Evolutionary conservation across 2,329 filamentous ascomycete species (phyloP), one percentile per base, ranked within the genome.

Genomic region (Nannizzia gypsea): DNA sequence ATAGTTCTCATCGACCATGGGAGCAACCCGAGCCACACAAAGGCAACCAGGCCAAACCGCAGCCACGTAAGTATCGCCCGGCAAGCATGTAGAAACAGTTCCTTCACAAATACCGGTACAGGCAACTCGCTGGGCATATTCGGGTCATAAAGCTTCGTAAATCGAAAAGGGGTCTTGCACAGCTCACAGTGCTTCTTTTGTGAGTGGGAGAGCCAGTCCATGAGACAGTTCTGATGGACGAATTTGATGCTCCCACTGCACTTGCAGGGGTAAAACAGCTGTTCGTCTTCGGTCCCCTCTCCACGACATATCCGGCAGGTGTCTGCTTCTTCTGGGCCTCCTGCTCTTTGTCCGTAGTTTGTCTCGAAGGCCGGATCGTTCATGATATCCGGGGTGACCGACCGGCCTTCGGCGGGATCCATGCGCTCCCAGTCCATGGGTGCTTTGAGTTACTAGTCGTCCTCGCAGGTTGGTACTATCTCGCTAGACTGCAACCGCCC

Each of bases 131-230:
- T 82, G 1, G 93, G 95, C 93, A 99, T 99, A 69, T 91, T 83
- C 3, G 90, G 90, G 63, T 91, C 86, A 77, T 99, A 99, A 42
- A 99, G 83, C 75, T 99, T 99, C 58, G 93, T 99, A 78, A 99
- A 99, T 62, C 90, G 88, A 71, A 97, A 99, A 0, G 91, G 86
- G 1, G 93, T 99, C 78, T 99, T 99, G 84, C 93, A 99, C 38
- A 99, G 85, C 77, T 99, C 93, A 80, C 95, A 99, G 78, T 99
- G 89, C 74, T 97, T 97, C 82, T 99, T 99, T 72, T 99, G 91
- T 1, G 93, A 97, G 74, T 99, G 95, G 56, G 90, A 92, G 22
- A 99, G 80, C 93, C 93, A 99, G 75, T 97, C 91, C 87, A 99
- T 96, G 74, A 99, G 77, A 72, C 93, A 99, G 72, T 95, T 89